Conservation (phyloP, 139 green algal genomes). For the Marvania coccoides region DNA sequence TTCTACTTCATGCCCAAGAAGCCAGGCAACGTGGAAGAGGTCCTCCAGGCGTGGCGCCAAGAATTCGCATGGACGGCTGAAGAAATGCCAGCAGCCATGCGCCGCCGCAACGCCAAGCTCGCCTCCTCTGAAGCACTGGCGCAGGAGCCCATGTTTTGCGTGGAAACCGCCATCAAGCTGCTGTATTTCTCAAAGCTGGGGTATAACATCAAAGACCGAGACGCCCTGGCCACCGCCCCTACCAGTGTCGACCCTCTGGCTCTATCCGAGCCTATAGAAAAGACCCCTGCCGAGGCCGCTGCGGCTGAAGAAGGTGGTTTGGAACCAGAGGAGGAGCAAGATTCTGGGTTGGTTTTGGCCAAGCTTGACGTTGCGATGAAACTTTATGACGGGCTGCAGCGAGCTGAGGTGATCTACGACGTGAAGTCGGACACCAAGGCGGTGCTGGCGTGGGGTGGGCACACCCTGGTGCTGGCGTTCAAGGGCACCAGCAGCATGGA, state of each 20-base stretch:
- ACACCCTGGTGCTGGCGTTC: constrained; percentile 30
- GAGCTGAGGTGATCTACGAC: constrained; percentile 29
- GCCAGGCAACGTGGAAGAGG: not conserved
- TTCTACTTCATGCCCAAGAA: constrained; percentile 13
- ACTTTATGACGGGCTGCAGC: constrained; percentile 1
- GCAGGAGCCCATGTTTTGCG: constrained; percentile 53
- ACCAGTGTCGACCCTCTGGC: no score
- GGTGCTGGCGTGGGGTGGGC: constrained; percentile 29
- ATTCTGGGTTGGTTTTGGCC: no score
- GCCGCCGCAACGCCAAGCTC: not conserved
- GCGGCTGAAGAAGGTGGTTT: no score
- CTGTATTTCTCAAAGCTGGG: constrained; percentile 41
- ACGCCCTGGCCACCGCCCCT: not conserved
- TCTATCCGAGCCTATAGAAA: not conserved
- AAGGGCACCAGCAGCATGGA: constrained; percentile 16
- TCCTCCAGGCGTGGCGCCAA: constrained; percentile 24
- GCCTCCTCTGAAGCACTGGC: not conserved
- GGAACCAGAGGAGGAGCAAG: not conserved
- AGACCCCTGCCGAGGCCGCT: not conserved
- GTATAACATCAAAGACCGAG: constrained; percentile 31
- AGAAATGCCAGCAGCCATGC: not conserved
- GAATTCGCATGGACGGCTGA: constrained; percentile 39
- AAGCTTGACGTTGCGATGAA: not conserved
- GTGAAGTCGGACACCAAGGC: constrained; percentile 21
- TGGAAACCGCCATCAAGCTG: constrained; percentile 52